Conservation (phyloP, 2,329 filamentous ascomycete species). For the Berkeleyomyces rouxiae region DNA sequence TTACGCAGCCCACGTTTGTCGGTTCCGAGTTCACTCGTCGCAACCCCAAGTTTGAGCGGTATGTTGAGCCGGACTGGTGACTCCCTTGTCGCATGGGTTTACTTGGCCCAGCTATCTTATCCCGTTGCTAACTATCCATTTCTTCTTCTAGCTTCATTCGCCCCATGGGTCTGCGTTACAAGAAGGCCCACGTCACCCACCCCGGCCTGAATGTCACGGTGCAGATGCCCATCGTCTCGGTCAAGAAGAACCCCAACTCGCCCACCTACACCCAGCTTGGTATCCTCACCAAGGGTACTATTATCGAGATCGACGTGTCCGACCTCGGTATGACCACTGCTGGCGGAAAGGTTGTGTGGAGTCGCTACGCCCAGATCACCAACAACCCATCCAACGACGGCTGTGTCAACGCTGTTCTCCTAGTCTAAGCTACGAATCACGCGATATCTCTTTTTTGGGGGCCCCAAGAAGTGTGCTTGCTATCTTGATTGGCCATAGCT, state of each 20-base stretch:
- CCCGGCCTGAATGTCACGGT: conserved; percentile 75
- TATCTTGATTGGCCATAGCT: background rate
- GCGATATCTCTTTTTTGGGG: background rate
- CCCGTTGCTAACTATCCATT: conserved; percentile 34
- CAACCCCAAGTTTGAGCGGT: conserved; percentile 59
- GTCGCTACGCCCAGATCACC: conserved; percentile 59
- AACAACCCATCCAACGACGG: conserved; percentile 34
- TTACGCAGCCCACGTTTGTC: conserved; percentile 52
- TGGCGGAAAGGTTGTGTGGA: conserved; percentile 87
- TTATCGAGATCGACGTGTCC: conserved; percentile 79
- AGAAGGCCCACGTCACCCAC: conserved; percentile 43
- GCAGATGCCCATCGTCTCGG: conserved; percentile 60
- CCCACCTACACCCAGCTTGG: conserved; percentile 86
- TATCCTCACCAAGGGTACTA: conserved; percentile 66
- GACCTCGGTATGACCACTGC: conserved; percentile 85
- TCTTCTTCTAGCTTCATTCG: conserved; percentile 29
- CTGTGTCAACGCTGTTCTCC: conserved; percentile 27
- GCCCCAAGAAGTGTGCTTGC: background rate
- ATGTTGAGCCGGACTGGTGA: background rate
- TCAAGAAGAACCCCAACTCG: conserved; percentile 58
- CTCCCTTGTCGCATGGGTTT: too few species aligned
- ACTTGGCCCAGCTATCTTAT: background rate
- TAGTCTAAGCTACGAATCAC: conserved; percentile 18
- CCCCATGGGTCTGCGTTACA: conserved; percentile 34
- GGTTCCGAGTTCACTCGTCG: conserved; percentile 77